phyloP scores from a whole-genome alignment of 1,284 basidiomycete species.

The Boletellus deceptivus region DNA sequence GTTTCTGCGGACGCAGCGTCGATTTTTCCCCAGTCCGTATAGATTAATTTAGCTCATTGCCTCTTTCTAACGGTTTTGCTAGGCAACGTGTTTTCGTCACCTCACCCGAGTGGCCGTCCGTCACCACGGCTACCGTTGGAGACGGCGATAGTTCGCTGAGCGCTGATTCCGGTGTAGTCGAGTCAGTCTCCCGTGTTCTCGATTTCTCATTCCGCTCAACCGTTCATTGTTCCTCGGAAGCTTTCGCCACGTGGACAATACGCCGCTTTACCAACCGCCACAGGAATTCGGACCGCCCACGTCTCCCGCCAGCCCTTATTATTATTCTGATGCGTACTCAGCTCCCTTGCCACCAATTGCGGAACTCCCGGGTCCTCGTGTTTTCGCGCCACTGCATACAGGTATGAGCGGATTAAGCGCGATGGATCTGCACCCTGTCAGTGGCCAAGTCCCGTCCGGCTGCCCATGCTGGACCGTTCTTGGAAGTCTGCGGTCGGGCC shows the following conservation, averaged over 20 bases:
- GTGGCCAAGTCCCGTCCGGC: constrained; percentile 18
- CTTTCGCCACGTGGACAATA: neutral
- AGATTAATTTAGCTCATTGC: neutral
- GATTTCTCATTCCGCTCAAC: neutral
- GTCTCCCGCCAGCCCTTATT: neutral
- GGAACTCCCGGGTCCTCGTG: neutral
- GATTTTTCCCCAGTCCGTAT: constrained; percentile 6
- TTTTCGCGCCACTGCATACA: constrained; percentile 1
- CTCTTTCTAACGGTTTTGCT: constrained; percentile 6
- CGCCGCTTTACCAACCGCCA: neutral
- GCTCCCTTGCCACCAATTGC: neutral
- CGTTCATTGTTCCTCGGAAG: constrained; percentile 4
- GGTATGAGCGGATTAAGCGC: neutral
- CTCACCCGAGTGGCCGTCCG: neutral
- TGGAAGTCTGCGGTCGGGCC: neutral
- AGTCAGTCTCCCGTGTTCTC: constrained; percentile 13
- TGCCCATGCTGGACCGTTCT: neutral
- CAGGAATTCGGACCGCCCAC: neutral
- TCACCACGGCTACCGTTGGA: neutral
- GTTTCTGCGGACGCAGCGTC: neutral
- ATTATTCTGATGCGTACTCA: neutral
- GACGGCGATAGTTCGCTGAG: constrained; percentile 1
- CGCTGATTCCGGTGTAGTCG: neutral
- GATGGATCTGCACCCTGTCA: neutral
- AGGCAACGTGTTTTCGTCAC: neutral